Evolutionary conservation across 164 flowering plant genomes (phyloP).

Genomic region (Dillenia suffruticosa): DNA sequence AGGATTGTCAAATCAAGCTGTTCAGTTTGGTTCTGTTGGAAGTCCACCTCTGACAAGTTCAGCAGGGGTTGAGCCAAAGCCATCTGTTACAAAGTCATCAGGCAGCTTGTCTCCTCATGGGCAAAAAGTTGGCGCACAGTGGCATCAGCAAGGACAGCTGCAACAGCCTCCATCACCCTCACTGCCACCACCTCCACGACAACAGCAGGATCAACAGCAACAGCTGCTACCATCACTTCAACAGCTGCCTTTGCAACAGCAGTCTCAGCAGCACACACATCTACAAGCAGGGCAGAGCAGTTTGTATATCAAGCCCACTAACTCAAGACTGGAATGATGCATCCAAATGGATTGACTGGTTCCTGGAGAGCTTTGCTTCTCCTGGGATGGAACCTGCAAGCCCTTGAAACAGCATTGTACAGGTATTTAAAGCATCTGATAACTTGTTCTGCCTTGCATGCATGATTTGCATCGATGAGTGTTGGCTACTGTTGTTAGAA

Average conservation of each 20-base stretch:
- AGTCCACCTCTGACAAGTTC: constrained; percentile 18
- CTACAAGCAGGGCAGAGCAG: constrained; percentile 30
- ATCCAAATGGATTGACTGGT: constrained; percentile 13
- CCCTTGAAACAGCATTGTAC: constrained; percentile 39
- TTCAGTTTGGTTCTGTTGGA: constrained; percentile 25
- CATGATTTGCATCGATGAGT: too few species aligned
- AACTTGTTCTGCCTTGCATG: not conserved
- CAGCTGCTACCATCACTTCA: constrained; percentile 19
- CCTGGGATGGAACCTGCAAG: constrained; percentile 26
- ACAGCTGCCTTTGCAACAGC: constrained; percentile 14
- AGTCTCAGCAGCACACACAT: constrained; percentile 30
- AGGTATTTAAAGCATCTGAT: constrained; percentile 24
- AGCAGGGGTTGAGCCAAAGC: constrained; percentile 24
- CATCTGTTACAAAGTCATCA: constrained; percentile 27
- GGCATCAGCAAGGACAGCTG: constrained; percentile 15
- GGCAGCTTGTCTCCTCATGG: constrained; percentile 26
- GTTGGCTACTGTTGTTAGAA: too few species aligned
- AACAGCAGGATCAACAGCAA: constrained; percentile 7
- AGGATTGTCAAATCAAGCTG: constrained; percentile 13
- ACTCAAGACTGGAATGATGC: constrained; percentile 35
- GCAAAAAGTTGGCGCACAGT: constrained; percentile 22
- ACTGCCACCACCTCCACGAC: constrained; percentile 12
- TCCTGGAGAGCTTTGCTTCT: constrained; percentile 7
- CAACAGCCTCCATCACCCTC: constrained; percentile 9
- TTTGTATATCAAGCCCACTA: constrained; percentile 27